Conservation (phyloP, 768 basidiomycete species). For the Mycena albidolilacea region DNA sequence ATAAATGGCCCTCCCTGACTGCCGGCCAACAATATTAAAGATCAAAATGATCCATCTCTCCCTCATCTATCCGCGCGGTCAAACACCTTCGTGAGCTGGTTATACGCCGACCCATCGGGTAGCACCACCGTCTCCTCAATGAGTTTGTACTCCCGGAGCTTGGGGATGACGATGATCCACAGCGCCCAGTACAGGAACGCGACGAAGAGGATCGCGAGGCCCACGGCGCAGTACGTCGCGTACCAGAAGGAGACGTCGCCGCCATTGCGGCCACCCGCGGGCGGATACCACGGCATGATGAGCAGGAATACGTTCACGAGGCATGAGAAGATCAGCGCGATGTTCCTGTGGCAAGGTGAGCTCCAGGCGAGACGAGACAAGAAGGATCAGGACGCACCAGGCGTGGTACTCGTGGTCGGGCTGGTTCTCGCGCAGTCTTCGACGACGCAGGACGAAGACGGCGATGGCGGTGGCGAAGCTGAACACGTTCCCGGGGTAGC, state of each 20-base stretch:
- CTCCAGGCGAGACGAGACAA: background rate
- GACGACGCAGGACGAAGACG: constrained; percentile 53
- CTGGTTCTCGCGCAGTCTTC: constrained; percentile 49
- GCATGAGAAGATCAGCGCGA: constrained; percentile 52
- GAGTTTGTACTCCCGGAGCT: constrained; percentile 53
- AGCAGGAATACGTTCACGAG: constrained; percentile 58
- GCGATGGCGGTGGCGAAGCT: constrained; percentile 53
- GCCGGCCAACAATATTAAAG: no score
- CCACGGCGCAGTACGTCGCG: constrained; percentile 58
- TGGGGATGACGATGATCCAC: constrained; percentile 60
- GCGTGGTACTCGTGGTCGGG: constrained; percentile 53
- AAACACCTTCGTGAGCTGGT: constrained; percentile 24
- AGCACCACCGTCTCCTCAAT: constrained; percentile 25
- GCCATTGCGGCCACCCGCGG: constrained; percentile 53
- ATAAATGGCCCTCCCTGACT: no score
- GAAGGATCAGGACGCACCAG: constrained; percentile 41
- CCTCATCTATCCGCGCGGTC: background rate
- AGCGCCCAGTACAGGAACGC: constrained; percentile 50
- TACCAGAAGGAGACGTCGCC: constrained; percentile 62
- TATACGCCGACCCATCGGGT: constrained; percentile 29
- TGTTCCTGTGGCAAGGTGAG: constrained; percentile 39
- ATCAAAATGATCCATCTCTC: no score
- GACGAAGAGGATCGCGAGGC: constrained; percentile 50
- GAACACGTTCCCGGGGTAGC: constrained; percentile 55
- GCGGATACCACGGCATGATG: constrained; percentile 59